Evolutionary conservation across 2,329 filamentous ascomycete species (phyloP).

Genomic region (Epichloe elymi): DNA sequence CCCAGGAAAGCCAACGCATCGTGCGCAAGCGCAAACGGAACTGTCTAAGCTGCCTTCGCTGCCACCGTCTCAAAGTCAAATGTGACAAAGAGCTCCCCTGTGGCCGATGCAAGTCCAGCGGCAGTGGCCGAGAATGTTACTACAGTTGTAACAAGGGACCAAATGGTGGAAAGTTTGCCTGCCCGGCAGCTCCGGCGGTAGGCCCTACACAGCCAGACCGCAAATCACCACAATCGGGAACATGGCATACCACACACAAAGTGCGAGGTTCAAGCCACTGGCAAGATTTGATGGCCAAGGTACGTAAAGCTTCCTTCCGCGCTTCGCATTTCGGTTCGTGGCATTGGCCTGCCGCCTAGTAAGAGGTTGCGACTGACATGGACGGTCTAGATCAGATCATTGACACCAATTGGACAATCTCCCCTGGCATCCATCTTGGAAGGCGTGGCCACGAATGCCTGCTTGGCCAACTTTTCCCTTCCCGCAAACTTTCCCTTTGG

Average conservation of each 20-base stretch:
- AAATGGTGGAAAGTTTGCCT: conserved; percentile 22
- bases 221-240: conserved; percentile 16
- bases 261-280: conserved; percentile 23
- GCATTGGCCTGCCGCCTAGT: too few relatives aligned
- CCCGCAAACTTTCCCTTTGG: conserved; percentile 26
- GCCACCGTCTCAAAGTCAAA: conserved; percentile 25
- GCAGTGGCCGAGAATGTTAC: conserved; percentile 22
- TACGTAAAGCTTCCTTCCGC: conserved; percentile 7
- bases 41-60: conserved; percentile 22
- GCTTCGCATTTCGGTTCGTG: too few relatives aligned
- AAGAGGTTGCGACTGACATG: neutral
- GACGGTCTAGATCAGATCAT: conserved; percentile 14
- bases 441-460: conserved; percentile 21
- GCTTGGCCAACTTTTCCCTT: conserved; percentile 21
- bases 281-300: conserved; percentile 24
- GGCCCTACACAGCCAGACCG: conserved; percentile 10
- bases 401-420: conserved; percentile 13
- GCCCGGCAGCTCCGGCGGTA: conserved; percentile 15
- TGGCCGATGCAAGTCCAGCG: conserved; percentile 20
- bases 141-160: conserved; percentile 25
- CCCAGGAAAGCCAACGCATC: conserved; percentile 11
- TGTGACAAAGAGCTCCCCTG: conserved; percentile 25
- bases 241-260: conserved; percentile 22
- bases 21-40: conserved; percentile 23
- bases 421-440: conserved; percentile 17